Evolutionary conservation across 2,329 filamentous ascomycete genomes (phyloP).

Genomic region (Aspergillus fumigatiaffinis): DNA sequence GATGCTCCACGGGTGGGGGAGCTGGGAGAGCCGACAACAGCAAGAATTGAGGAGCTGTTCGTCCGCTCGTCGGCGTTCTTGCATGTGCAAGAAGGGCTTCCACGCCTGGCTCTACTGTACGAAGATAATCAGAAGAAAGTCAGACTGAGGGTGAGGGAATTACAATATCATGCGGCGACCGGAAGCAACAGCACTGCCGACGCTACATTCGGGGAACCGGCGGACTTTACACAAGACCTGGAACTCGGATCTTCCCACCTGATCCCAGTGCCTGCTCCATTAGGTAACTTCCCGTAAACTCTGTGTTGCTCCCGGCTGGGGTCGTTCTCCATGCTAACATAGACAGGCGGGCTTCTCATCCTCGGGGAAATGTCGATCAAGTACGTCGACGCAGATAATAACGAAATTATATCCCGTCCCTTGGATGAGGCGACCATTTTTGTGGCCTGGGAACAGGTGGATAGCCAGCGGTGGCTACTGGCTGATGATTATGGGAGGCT

Average conservation of each 20-base stretch:
- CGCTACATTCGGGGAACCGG: constrained; percentile 52
- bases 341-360: constrained; percentile 64
- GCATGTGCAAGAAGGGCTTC: constrained; percentile 50
- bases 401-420: constrained; percentile 60
- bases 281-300: constrained; percentile 31
- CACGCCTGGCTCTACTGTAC: constrained; percentile 62
- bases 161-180: constrained; percentile 49
- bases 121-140: constrained; percentile 59
- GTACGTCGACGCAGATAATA: constrained; percentile 77
- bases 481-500: constrained; percentile 87
- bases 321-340: constrained; percentile 43
- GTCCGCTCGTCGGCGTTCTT: constrained; percentile 65
- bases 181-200: constrained; percentile 42
- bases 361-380: constrained; percentile 76
- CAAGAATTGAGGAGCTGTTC: constrained; percentile 63
- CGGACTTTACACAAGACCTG: constrained; percentile 50
- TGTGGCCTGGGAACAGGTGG: constrained; percentile 83
- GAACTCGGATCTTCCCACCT: constrained; percentile 60
- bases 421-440: constrained; percentile 77
- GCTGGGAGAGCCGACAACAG: constrained; percentile 58
- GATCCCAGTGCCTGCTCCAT: constrained; percentile 57
- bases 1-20: constrained; percentile 46
- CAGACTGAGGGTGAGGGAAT: constrained; percentile 52
- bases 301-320: not conserved
- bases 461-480: constrained; percentile 77